Evolutionary conservation across 768 basidiomycete genomes (phyloP).

Genomic region (Collybia mongolica): DNA sequence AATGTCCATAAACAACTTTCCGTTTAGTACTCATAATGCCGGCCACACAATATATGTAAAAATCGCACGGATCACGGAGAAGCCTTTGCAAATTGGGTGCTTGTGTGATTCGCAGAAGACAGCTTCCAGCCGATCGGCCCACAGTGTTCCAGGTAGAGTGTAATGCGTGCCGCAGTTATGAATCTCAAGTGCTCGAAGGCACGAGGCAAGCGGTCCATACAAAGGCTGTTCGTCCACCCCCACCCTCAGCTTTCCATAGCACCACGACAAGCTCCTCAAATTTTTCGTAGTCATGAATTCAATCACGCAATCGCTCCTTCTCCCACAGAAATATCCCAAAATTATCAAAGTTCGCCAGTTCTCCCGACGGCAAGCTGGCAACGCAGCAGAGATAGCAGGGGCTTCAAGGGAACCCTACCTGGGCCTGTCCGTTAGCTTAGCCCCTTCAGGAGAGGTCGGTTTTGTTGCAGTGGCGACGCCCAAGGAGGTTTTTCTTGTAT

Average conservation of each 20-base stretch:
- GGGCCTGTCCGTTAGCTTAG: conserved; percentile 9
- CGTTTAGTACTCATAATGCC: no score
- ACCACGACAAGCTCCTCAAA: background rate
- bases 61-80: no score
- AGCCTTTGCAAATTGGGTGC: background rate
- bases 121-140: background rate
- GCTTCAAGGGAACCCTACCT: background rate
- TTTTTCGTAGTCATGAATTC: background rate
- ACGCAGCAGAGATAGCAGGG: background rate
- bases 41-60: no score
- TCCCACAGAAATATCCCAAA: background rate
- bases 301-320: conserved; percentile 8
- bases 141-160: background rate
- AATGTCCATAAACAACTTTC: no score
- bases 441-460: conserved; percentile 1
- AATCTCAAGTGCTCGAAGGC: background rate
- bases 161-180: background rate
- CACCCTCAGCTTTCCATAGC: background rate
- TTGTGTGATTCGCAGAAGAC: background rate
- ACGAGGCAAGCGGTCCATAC: background rate
- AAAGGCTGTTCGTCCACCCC: background rate
- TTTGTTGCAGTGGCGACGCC: conserved; percentile 12
- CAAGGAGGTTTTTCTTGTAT: conserved; percentile 7
- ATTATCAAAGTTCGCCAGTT: conserved; percentile 6
- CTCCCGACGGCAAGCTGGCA: conserved; percentile 12